Evolutionary conservation across 345 rosid species (phyloP).

Genomic region (Firmiana major): DNA sequence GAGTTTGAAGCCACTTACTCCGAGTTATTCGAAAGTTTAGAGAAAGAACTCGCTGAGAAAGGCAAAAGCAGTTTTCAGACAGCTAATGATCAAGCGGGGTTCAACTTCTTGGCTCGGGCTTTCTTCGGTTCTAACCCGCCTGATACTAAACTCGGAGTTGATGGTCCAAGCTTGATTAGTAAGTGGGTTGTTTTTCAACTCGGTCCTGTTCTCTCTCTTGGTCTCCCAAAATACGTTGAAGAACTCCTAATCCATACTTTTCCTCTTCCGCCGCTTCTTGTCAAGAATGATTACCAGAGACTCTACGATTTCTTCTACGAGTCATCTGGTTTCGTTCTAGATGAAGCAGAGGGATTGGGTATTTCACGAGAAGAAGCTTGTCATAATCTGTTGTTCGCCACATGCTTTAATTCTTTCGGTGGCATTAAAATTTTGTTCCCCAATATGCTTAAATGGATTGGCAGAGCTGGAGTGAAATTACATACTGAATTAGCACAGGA

Average conservation of each 20-base stretch:
- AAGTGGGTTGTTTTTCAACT: conserved; percentile 73
- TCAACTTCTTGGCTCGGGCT: conserved; percentile 59
- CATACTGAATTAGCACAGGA: conserved; percentile 67
- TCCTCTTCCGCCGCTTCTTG: conserved; percentile 56
- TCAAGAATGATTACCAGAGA: conserved; percentile 63
- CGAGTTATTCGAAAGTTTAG: conserved; percentile 47
- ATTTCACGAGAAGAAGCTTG: conserved; percentile 77
- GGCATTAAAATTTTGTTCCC: conserved; percentile 75
- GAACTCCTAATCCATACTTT: conserved; percentile 52
- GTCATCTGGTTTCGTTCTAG: conserved; percentile 48
- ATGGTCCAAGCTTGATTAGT: conserved; percentile 53
- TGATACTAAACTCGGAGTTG: conserved; percentile 53
- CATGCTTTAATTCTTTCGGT: conserved; percentile 88
- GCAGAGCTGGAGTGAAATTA: conserved; percentile 56
- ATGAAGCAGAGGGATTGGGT: conserved; percentile 65
- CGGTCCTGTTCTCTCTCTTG: conserved; percentile 50
- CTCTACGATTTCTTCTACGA: conserved; percentile 75
- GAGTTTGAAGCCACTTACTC: conserved; percentile 58
- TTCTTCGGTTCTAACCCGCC: conserved; percentile 55
- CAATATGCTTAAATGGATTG: conserved; percentile 61
- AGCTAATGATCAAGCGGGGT: conserved; percentile 60
- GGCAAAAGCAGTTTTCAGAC: conserved; percentile 53
- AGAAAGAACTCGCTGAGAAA: conserved; percentile 47
- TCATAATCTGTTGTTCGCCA: conserved; percentile 76
- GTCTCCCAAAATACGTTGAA: conserved; percentile 57